Conservation (phyloP, 352 stramenopile genomes). For the Pythium periplocum region DNA sequence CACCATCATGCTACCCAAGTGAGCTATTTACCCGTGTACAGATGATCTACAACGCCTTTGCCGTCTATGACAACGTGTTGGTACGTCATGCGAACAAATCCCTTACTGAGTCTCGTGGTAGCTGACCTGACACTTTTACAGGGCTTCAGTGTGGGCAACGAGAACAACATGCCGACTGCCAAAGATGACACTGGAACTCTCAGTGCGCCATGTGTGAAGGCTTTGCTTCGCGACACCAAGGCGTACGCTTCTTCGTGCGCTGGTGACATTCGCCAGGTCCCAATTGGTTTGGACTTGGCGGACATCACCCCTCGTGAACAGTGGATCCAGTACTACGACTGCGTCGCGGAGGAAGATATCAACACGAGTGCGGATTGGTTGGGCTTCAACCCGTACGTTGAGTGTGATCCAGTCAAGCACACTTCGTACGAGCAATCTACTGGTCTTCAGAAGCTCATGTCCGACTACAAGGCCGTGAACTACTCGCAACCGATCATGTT, state of each 20-base stretch:
- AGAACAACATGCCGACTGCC: conserved; percentile 44
- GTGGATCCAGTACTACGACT: conserved; percentile 66
- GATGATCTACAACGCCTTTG: conserved; percentile 37
- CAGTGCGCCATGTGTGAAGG: conserved; percentile 59
- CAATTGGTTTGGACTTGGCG: conserved; percentile 59
- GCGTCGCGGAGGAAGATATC: conserved; percentile 41
- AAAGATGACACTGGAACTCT: conserved; percentile 19
- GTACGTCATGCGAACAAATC: neutral
- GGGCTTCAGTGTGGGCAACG: conserved; percentile 52
- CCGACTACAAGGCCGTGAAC: conserved; percentile 35
- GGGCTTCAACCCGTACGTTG: conserved; percentile 68
- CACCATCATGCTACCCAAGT: conserved; percentile 29
- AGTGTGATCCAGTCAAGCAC: conserved; percentile 55
- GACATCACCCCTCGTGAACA: conserved; percentile 43
- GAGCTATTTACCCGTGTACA: conserved; percentile 30
- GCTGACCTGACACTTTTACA: neutral
- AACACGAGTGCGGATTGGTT: conserved; percentile 54
- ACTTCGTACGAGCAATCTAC: conserved; percentile 44
- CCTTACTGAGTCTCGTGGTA: too few species aligned
- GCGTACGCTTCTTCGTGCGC: conserved; percentile 43
- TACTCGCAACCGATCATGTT: conserved; percentile 69
- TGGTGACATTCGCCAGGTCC: conserved; percentile 37
- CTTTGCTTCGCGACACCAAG: conserved; percentile 47
- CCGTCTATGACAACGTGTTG: conserved; percentile 30
- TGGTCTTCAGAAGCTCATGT: conserved; percentile 58